Base-by-base conservation (phyloP, 2,329 filamentous ascomycete genomes). In the Penicillium hesseltinei region DNA sequence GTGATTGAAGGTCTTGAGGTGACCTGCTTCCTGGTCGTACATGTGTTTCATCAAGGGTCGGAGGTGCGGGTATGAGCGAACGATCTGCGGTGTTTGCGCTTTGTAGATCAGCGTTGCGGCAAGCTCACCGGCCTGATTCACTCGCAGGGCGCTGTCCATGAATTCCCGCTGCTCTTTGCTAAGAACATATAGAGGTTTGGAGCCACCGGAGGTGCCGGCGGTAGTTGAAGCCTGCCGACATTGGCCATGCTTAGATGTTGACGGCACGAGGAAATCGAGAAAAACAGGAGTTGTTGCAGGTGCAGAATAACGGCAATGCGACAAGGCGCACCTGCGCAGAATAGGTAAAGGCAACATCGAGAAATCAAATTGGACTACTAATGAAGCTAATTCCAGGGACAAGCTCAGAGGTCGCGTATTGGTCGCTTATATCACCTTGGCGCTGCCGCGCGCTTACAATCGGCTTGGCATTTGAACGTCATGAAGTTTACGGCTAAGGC, bases 101-200 rank as follows among this genome's bases (percentile, higher is more conserved):
- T 86, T 87, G 79, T 97, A 99, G 75, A 99, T 99, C 55, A 96
- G 85, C 27, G 91, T 93, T 31, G 94, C 94, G 54, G 94, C 94
- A n/a, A 99, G 85, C 77, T 99, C 94, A 71, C 94, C 94, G 25
- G 94, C 92, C 78, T 99, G 94, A 76, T 99, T 97, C 56, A 99
- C 94, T 61, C 94, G 91, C 31, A 97, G 86, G 17, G 91, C 91
- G 29, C 88, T 84, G 57, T 89, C 87, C 48, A 95, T 85, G 68
- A 88, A 95, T 56, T 88, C 82, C 57, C 85, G 83, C 70, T 96
- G 91, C 59, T 85, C 81, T 62, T 83, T 76, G 31, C 86, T 90
- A 46, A 94, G 79, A 10, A 87, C 82, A 71, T 88, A 78, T 60
- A 69, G 71, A 27, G 71, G 69, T 57, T 74, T 74, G 8, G 66